Evolutionary conservation across 2,329 filamentous ascomycete species (phyloP).

Genomic region (Ampelomyces quisqualis): DNA sequence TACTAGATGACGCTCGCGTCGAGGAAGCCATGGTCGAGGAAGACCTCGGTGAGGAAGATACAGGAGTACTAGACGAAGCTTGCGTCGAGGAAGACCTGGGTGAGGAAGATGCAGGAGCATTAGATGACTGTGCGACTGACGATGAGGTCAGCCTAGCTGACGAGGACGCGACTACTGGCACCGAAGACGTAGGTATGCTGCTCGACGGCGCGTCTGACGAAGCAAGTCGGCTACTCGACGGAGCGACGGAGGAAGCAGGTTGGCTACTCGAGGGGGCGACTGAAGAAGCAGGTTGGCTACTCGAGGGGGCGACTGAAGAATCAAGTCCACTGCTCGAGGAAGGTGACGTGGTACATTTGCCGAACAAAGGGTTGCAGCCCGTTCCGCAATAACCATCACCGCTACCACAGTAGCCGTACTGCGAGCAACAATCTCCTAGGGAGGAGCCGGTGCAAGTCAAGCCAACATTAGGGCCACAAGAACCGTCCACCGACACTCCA

Average conservation of each 20-base stretch:
- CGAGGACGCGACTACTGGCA: neutral
- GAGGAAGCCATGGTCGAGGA: too few species aligned
- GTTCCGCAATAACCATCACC: constrained; percentile 7
- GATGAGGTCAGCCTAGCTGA: neutral
- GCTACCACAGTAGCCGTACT: constrained; percentile 44
- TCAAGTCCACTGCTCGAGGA: too few species aligned
- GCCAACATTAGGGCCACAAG: constrained; percentile 22
- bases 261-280: too few species aligned
- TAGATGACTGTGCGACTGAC: neutral
- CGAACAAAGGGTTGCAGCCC: constrained; percentile 8
- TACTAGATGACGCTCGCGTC: too few species aligned
- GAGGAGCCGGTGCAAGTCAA: constrained; percentile 26
- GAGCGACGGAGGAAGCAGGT: neutral
- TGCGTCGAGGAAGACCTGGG: too few species aligned
- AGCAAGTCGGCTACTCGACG: neutral
- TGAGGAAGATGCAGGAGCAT: too few species aligned
- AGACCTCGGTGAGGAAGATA: too few species aligned
- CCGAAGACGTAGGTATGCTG: neutral
- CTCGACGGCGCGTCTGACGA: neutral
- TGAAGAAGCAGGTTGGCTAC: neutral
- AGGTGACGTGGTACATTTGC: constrained; percentile 6
- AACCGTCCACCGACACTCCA: constrained; percentile 11
- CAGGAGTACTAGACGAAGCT: too few species aligned
- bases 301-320: neutral
- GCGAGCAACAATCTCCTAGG: constrained; percentile 49